Evolutionary conservation across 2,329 filamentous ascomycete species (phyloP).

Genomic region (Fusarium agapanthi): DNA sequence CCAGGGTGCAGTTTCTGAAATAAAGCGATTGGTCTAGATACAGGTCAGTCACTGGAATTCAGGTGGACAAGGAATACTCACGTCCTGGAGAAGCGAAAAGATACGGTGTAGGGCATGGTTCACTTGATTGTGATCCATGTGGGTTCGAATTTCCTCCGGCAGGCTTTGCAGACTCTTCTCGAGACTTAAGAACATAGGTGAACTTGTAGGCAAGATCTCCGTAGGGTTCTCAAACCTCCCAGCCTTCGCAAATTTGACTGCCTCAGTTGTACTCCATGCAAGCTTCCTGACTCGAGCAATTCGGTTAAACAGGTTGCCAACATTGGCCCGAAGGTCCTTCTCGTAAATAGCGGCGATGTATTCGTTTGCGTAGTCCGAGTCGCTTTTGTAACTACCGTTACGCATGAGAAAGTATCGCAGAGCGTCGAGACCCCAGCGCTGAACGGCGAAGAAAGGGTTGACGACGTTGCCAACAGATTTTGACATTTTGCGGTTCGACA

Average conservation of each 20-base stretch:
- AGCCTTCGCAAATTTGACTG: constrained; percentile 53
- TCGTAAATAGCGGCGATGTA: constrained; percentile 80
- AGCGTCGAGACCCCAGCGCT: constrained; percentile 86
- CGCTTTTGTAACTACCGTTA: constrained; percentile 78
- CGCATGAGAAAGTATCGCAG: constrained; percentile 90
- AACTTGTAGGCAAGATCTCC: not conserved
- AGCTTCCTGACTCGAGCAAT: constrained; percentile 69
- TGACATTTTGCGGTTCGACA: constrained; percentile 93
- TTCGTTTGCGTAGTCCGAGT: constrained; percentile 86
- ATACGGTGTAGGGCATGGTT: constrained; percentile 71
- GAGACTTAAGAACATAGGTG: constrained; percentile 39
- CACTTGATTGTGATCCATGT: constrained; percentile 72
- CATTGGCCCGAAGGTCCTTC: constrained; percentile 76
- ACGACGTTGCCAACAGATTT: constrained; percentile 96
- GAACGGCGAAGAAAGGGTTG: constrained; percentile 89
- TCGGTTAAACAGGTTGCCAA: constrained; percentile 83
- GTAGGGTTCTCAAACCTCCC: constrained; percentile 37
- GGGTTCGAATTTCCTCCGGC: constrained; percentile 50
- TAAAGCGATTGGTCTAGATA: constrained; percentile 52
- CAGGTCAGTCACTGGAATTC: constrained; percentile 8
- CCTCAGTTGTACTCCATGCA: constrained; percentile 70
- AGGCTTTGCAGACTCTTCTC: constrained; percentile 38
- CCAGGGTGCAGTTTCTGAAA: constrained; percentile 77
- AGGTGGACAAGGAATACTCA: constrained; percentile 43
- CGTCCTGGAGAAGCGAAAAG: constrained; percentile 68